phyloP scores from a whole-genome alignment of 139 green algal species.

The Gonium pectorale region DNA sequence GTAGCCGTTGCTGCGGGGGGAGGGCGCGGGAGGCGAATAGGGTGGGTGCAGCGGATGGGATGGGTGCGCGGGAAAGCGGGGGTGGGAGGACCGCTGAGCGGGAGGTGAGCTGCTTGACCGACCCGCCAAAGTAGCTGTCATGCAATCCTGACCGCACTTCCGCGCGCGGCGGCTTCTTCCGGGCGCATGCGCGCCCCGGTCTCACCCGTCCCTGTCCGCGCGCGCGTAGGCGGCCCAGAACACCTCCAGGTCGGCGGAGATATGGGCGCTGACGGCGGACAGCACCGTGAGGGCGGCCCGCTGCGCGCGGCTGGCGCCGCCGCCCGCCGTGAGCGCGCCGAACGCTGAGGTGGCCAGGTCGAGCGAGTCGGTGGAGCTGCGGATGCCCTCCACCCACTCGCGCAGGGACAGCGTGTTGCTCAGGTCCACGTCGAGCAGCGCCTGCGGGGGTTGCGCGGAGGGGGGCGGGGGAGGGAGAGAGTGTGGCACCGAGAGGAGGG shows the following conservation, averaged over 20 bases:
- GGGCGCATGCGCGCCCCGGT: neutral
- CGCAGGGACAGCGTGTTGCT: slow-evolving; percentile 42
- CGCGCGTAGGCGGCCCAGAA: slow-evolving; percentile 54
- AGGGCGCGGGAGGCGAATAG: neutral
- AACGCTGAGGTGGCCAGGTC: slow-evolving; percentile 12
- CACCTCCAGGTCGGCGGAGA: slow-evolving; percentile 44
- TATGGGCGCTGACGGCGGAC: slow-evolving; percentile 27
- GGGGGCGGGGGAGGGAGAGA: neutral
- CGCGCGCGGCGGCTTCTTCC: neutral
- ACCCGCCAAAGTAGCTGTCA: too few species aligned
- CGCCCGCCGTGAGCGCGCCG: neutral
- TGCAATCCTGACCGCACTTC: neutral
- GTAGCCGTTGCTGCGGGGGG: slow-evolving; percentile 39
- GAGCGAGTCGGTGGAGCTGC: slow-evolving; percentile 18
- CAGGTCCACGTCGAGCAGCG: slow-evolving; percentile 57
- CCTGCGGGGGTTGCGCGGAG: slow-evolving; percentile 15
- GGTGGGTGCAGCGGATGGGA: neutral
- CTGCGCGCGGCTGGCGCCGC: slow-evolving; percentile 23
- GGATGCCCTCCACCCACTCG: slow-evolving; percentile 57
- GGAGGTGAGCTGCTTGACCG: too few species aligned
- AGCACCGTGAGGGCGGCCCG: slow-evolving; percentile 44
- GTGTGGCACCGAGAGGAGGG: too few species aligned
- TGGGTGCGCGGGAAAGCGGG: too few species aligned
- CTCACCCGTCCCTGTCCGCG: slow-evolving; percentile 39
- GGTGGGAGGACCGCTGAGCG: too few species aligned